Conservation (phyloP, 257 asterid species). For the Solanum piurae region DNA sequence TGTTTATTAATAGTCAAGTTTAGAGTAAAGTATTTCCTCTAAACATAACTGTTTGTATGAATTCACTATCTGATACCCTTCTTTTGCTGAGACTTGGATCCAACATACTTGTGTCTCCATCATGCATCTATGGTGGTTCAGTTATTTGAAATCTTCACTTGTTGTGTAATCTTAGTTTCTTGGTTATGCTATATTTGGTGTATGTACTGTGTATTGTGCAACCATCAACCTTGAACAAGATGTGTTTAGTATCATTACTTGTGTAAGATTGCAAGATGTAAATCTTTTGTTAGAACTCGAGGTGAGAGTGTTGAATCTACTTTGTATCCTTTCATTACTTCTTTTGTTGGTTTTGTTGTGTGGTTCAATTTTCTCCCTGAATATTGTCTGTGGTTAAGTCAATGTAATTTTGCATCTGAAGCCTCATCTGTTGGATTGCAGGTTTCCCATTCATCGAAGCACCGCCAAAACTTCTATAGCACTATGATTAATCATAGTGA, state of each 20-base stretch:
- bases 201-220: not conserved
- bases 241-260: not conserved
- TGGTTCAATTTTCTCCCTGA: not conserved
- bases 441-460: constrained; percentile 5
- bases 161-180: not conserved
- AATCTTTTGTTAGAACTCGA: not conserved
- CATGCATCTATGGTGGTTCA: not conserved
- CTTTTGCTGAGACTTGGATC: not conserved
- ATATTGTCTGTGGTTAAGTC: not conserved
- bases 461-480: not conserved
- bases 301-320: not conserved
- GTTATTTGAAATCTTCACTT: not conserved
- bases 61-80: not conserved
- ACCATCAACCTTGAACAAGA: not conserved
- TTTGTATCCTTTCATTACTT: not conserved
- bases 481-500: constrained; percentile 23
- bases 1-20: not conserved
- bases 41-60: not conserved
- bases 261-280: not conserved
- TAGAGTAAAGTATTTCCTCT: not conserved
- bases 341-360: not conserved
- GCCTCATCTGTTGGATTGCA: constrained; percentile 14
- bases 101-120: not conserved
- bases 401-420: not conserved
- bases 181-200: not conserved